Conservation (phyloP, 1,139 yeast genomes). For the Blastobotrys ciferrii region DNA sequence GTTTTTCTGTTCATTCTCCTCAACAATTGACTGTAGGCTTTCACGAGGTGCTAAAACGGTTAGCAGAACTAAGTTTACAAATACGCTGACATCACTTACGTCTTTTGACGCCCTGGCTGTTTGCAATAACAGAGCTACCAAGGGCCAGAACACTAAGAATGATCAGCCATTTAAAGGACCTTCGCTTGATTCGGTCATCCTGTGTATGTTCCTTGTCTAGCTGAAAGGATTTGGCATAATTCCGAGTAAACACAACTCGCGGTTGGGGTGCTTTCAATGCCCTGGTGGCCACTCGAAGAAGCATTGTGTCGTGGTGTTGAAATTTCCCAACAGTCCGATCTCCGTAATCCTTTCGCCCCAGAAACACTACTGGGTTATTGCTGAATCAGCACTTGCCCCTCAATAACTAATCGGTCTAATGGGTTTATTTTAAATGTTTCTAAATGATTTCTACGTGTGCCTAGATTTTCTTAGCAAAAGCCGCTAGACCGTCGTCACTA, state of each 20-base stretch:
- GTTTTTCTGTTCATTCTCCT: slow-evolving; percentile 5
- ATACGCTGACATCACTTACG: neutral
- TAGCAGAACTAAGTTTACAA: neutral
- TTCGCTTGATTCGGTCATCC: slow-evolving; percentile 8
- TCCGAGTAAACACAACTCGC: neutral
- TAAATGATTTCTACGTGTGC: too few relatives aligned
- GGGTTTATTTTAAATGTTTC: too few relatives aligned
- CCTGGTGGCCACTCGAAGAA: neutral
- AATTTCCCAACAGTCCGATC: too few relatives aligned
- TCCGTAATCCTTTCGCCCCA: too few relatives aligned
- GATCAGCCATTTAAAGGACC: slow-evolving; percentile 17
- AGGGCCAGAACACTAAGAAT: slow-evolving; percentile 17
- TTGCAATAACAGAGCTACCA: slow-evolving; percentile 16
- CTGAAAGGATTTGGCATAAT: slow-evolving; percentile 10
- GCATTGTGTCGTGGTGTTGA: neutral
- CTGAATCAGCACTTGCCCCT: too few relatives aligned
- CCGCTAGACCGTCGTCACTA: slow-evolving; percentile 42
- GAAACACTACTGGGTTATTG: too few relatives aligned
- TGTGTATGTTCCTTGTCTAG: slow-evolving; percentile 9
- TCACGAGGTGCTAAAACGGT: neutral
- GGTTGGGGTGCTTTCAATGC: neutral
- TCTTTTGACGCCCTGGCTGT: slow-evolving; percentile 6
- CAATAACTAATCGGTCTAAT: neutral
- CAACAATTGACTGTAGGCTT: slow-evolving; percentile 4
- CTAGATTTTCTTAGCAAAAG: slow-evolving; percentile 10